phyloP scores from a whole-genome alignment of 345 rosid species.

The Psidium guajava region DNA sequence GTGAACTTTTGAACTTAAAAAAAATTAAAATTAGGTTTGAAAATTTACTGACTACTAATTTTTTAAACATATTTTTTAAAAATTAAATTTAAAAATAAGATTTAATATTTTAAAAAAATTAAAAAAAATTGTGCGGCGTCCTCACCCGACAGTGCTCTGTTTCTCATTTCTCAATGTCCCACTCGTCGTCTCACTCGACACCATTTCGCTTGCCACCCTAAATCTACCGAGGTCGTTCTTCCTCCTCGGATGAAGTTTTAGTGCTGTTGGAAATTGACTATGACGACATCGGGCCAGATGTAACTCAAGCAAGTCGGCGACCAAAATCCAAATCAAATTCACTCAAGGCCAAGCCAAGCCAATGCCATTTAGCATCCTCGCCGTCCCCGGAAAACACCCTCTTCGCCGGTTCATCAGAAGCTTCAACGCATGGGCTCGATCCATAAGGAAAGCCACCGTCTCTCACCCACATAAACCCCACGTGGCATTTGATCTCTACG shows the following conservation, averaged over 20 bases:
- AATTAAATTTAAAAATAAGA: too few relatives aligned
- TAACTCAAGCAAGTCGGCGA: neutral
- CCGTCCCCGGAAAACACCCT: neutral
- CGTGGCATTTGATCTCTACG: conserved; percentile 13
- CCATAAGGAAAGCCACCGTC: conserved; percentile 20
- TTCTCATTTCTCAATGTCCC: too few relatives aligned
- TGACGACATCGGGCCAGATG: neutral
- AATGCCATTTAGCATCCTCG: neutral
- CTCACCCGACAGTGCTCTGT: too few relatives aligned
- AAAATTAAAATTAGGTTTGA: too few relatives aligned
- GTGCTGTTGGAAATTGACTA: neutral
- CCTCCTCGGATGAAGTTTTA: neutral
- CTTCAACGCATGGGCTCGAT: conserved; percentile 10
- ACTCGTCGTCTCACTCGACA: neutral
- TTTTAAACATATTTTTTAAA: too few relatives aligned
- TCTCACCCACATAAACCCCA: conserved; percentile 16
- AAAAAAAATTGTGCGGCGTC: too few relatives aligned
- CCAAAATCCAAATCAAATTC: neutral
- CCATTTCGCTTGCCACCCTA: neutral
- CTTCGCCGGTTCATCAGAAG: neutral
- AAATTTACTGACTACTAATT: too few relatives aligned
- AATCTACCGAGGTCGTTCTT: neutral
- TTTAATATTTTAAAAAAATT: too few relatives aligned
- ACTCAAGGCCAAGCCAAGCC: neutral
- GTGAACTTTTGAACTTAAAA: too few relatives aligned